phyloP scores from a whole-genome alignment of 257 asterid genomes.

The Ehretia macrophylla region DNA sequence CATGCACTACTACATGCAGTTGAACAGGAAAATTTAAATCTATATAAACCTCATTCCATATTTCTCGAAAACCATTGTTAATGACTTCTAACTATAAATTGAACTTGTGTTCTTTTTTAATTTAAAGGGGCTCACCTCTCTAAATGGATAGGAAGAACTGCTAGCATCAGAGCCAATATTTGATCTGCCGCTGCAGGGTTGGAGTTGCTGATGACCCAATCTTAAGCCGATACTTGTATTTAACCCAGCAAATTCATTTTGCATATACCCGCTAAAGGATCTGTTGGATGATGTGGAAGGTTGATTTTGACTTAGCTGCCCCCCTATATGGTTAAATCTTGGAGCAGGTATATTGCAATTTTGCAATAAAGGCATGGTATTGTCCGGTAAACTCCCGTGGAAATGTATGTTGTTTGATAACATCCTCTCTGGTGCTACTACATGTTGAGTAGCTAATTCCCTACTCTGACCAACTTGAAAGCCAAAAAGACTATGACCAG shows the following conservation, averaged over 20 bases:
- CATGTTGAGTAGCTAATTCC: constrained; percentile 30
- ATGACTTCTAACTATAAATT: constrained; percentile 38
- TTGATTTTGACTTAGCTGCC: constrained; percentile 32
- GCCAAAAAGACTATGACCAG: constrained; percentile 39
- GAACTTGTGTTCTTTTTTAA: constrained; percentile 37
- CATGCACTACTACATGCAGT: background rate
- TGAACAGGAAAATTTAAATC: constrained; percentile 7
- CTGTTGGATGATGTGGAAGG: constrained; percentile 57
- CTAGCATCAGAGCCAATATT: constrained; percentile 42
- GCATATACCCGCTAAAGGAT: constrained; percentile 33
- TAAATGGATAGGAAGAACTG: constrained; percentile 38
- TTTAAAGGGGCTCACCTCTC: constrained; percentile 54
- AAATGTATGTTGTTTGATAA: constrained; percentile 26
- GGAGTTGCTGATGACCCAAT: constrained; percentile 53
- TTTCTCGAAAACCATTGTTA: too few relatives aligned
- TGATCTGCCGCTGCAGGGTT: constrained; percentile 49
- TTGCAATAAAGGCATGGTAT: constrained; percentile 18
- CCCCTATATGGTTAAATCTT: constrained; percentile 40
- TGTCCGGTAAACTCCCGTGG: constrained; percentile 35
- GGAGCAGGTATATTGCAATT: constrained; percentile 31
- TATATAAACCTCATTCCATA: too few relatives aligned
- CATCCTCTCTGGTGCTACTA: constrained; percentile 15
- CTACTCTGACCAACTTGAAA: constrained; percentile 38
- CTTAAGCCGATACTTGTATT: constrained; percentile 36
- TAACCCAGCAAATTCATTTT: constrained; percentile 39